Evolutionary conservation across 768 basidiomycete species (phyloP).

Genomic region (Boletus vermiculosoides): DNA sequence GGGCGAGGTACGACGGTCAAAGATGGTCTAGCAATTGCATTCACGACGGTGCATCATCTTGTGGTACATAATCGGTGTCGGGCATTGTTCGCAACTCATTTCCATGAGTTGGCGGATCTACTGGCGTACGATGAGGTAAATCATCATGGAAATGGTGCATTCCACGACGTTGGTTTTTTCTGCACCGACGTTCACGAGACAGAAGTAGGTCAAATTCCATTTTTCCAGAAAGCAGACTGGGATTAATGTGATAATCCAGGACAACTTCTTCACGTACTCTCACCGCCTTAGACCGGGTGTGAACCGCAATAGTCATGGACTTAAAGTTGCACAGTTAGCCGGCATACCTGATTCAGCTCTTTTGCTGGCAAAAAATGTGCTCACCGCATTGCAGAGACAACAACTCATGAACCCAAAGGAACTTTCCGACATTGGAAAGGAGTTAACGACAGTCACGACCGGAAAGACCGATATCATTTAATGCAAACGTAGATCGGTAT

Average conservation of each 20-base stretch:
- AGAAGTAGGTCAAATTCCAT: conserved; percentile 46
- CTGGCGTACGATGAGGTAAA: conserved; percentile 54
- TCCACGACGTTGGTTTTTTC: conserved; percentile 73
- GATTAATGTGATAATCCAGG: conserved; percentile 40
- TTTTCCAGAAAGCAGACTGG: not conserved
- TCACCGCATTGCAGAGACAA: conserved; percentile 39
- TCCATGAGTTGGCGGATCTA: conserved; percentile 90
- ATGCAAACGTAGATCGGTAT: not conserved
- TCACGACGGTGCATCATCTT: conserved; percentile 84
- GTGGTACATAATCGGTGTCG: conserved; percentile 68
- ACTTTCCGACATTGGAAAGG: conserved; percentile 34
- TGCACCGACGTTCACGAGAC: conserved; percentile 86
- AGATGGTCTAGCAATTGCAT: conserved; percentile 93
- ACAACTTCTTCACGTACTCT: conserved; percentile 78
- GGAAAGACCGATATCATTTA: not conserved
- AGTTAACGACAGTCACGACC: conserved; percentile 17
- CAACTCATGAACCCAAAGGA: conserved; percentile 26
- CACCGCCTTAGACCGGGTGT: conserved; percentile 80
- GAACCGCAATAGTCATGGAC: conserved; percentile 86
- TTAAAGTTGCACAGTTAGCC: conserved; percentile 86
- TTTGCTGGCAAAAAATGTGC: conserved; percentile 54
- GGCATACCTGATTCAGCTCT: conserved; percentile 72
- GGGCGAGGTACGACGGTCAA: conserved; percentile 91
- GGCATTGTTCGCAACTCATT: conserved; percentile 97
- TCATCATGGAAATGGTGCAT: conserved; percentile 44